Evolutionary conservation across 495 filamentous ascomycete species (phyloP).

Genomic region (Thermochaetoides thermophila): DNA sequence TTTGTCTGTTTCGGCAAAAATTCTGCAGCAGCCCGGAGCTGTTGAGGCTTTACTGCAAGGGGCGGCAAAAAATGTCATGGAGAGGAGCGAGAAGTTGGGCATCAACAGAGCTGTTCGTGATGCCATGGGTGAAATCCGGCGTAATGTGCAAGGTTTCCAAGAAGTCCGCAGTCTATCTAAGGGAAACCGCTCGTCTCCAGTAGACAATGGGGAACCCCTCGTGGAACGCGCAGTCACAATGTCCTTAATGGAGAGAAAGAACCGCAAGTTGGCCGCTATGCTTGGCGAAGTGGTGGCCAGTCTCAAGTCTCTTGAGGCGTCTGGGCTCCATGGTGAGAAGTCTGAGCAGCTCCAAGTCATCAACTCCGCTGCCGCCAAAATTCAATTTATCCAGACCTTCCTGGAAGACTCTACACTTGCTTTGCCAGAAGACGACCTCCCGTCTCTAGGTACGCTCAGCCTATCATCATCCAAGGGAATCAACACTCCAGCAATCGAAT

Average conservation of each 20-base stretch:
- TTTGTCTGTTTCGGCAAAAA: slow-evolving; percentile 40
- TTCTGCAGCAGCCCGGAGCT: slow-evolving; percentile 44
- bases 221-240: slow-evolving; percentile 19
- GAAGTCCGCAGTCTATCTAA: slow-evolving; percentile 26
- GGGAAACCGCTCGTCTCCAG: slow-evolving; percentile 14
- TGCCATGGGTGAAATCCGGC: slow-evolving; percentile 64
- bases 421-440: slow-evolving; percentile 33
- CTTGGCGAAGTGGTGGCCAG: slow-evolving; percentile 56
- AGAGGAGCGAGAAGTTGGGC: slow-evolving; percentile 71
- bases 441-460: slow-evolving; percentile 9
- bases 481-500: slow-evolving; percentile 16
- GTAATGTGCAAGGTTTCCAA: slow-evolving; percentile 30
- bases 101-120: slow-evolving; percentile 84
- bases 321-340: slow-evolving; percentile 22
- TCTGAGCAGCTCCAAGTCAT: slow-evolving; percentile 31
- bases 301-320: slow-evolving; percentile 38
- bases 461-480: slow-evolving; percentile 12
- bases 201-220: slow-evolving; percentile 10
- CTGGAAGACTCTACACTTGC: slow-evolving; percentile 50
- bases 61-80: slow-evolving; percentile 69
- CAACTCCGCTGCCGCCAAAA: slow-evolving; percentile 51
- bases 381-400: slow-evolving; percentile 66
- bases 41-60: slow-evolving; percentile 73
- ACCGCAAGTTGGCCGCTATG: slow-evolving; percentile 54
- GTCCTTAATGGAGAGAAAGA: slow-evolving; percentile 48